Percentiles rank a stretch among this genome's conserved stretches.
These are phyloP conservation scores for Aspergillus asperescens DNA, from an alignment of 495 filamentous ascomycete genomes.

Conservation along the genomic window DNA sequence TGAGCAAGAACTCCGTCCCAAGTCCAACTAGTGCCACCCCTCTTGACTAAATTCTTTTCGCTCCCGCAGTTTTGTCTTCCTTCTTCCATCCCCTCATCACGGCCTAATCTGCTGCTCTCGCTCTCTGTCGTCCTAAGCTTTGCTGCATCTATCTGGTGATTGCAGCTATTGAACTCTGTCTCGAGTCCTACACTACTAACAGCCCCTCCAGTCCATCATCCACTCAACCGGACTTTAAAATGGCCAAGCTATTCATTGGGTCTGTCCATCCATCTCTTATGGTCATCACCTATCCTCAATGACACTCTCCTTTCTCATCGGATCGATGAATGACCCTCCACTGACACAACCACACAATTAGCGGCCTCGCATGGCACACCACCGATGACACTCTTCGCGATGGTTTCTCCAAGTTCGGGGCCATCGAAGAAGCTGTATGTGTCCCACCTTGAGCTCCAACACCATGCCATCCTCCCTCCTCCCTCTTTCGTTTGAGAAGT, in stretches of 20 bases:
- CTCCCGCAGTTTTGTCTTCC: neutral
- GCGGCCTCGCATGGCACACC: constrained; percentile 97
- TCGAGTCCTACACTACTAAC: constrained; percentile 13
- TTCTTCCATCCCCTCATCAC: constrained; percentile 5
- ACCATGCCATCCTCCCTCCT: neutral
- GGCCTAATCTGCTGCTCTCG: constrained; percentile 3
- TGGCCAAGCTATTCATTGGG: constrained; percentile 93
- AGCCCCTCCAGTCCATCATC: constrained; percentile 24
- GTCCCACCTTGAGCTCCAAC: no score
- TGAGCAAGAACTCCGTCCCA: neutral
- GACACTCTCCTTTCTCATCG: constrained; percentile 22
- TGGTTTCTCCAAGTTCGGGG: constrained; percentile 87
- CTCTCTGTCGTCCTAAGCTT: neutral
- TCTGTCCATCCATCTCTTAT: constrained; percentile 29
- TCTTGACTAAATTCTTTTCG: constrained; percentile 8
- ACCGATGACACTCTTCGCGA: constrained; percentile 73
- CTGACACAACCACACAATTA: constrained; percentile 27
- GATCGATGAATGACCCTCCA: constrained; percentile 24
- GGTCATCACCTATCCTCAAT: constrained; percentile 9
- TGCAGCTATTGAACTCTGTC: constrained; percentile 3
- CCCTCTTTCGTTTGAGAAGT: neutral
- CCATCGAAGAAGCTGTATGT: constrained; percentile 81
- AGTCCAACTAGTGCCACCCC: constrained; percentile 8
- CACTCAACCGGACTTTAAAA: constrained; percentile 36
- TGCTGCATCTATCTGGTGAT: constrained; percentile 2